A percentile compares a stretch with the other conserved stretches of the same genome.
Evolutionary conservation across 1,139 yeast species (phyloP).

Genomic region (Hansenula anomala): DNA sequence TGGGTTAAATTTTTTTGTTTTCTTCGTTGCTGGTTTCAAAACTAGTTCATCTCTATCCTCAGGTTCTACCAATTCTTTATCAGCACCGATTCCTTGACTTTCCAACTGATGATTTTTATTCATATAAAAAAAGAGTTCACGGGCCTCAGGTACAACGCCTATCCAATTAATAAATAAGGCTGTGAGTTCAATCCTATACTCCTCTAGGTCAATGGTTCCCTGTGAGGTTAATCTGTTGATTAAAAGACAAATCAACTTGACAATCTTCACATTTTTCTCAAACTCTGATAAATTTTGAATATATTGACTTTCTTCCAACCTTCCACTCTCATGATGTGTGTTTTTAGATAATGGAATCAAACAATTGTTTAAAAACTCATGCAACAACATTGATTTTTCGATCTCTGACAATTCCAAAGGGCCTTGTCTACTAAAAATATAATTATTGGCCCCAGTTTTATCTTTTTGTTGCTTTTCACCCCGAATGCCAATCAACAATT

Average conservation of each 20-base stretch:
- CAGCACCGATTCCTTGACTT: background rate
- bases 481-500: constrained; percentile 48
- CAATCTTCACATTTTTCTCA: constrained; percentile 32
- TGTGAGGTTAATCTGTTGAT: constrained; percentile 43
- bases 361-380: constrained; percentile 59
- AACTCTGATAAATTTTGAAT: constrained; percentile 34
- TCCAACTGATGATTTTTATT: constrained; percentile 9
- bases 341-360: constrained; percentile 41
- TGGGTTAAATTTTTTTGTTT: constrained; percentile 14
- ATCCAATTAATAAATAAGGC: constrained; percentile 59
- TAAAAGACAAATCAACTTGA: constrained; percentile 54
- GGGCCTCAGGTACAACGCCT: constrained; percentile 45
- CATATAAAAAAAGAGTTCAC: constrained; percentile 29
- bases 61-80: background rate
- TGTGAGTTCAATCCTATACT: constrained; percentile 53
- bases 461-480: constrained; percentile 28
- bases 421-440: constrained; percentile 53
- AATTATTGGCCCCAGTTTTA: constrained; percentile 9
- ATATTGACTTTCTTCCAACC: constrained; percentile 14
- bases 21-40: background rate
- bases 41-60: background rate
- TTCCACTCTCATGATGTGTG: constrained; percentile 11
- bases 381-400: constrained; percentile 63
- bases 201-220: constrained; percentile 41
- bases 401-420: constrained; percentile 44